A percentile compares a stretch with the other conserved stretches of the same genome.
Conservation (phyloP, 371 early-diverging fungal genomes). For the Lichtheimia corymbifera region DNA sequence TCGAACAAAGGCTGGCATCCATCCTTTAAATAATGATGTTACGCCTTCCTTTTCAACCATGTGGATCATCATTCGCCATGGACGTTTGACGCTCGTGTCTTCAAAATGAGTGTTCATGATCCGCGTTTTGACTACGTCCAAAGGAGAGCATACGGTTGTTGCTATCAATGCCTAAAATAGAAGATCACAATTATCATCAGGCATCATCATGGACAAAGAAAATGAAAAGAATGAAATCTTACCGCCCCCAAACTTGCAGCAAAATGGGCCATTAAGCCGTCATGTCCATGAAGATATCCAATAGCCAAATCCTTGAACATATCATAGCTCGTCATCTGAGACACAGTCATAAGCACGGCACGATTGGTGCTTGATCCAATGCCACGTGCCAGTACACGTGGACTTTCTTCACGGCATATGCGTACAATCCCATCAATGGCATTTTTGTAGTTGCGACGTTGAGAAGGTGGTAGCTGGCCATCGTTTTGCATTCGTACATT, state of each 20-base stretch:
- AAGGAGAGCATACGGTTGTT: constrained; percentile 84
- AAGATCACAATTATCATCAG: constrained; percentile 7
- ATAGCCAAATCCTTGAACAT: constrained; percentile 59
- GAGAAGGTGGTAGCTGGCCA: constrained; percentile 60
- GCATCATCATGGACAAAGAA: neutral
- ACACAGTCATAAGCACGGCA: constrained; percentile 68
- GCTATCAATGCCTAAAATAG: constrained; percentile 75
- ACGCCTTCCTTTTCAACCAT: constrained; percentile 76
- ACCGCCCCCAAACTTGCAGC: constrained; percentile 63
- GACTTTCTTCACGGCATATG: constrained; percentile 65
- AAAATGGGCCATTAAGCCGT: constrained; percentile 65
- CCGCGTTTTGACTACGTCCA: constrained; percentile 91
- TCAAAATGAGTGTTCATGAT: constrained; percentile 72
- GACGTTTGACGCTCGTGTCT: constrained; percentile 24
- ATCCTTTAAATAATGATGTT: constrained; percentile 85
- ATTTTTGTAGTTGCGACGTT: constrained; percentile 66
- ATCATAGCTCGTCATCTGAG: constrained; percentile 70
- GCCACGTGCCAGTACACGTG: constrained; percentile 57
- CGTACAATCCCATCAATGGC: constrained; percentile 66
- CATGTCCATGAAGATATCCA: constrained; percentile 42
- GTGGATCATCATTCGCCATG: constrained; percentile 54
- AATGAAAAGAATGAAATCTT: constrained; percentile 16
- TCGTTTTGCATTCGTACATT: constrained; percentile 79
- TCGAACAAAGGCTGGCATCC: constrained; percentile 81
- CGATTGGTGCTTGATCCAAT: constrained; percentile 64